Evolutionary conservation across 179 eudicot species (phyloP).

Genomic region (Silene coronaria): DNA sequence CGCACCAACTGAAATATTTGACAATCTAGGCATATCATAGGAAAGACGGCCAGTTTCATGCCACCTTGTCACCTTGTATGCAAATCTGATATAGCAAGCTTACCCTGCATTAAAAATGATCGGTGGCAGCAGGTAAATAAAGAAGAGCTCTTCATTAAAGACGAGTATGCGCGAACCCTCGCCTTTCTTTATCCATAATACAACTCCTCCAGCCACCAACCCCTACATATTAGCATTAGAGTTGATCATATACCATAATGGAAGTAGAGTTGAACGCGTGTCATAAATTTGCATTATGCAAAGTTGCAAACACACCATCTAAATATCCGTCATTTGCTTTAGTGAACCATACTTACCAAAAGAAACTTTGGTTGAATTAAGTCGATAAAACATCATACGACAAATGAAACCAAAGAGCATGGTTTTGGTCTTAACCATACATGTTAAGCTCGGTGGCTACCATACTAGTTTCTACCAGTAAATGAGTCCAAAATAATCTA

Average conservation of each 20-base stretch:
- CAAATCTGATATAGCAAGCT: constrained; percentile 14
- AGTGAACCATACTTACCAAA: not conserved
- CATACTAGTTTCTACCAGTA: too few relatives aligned
- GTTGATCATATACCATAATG: constrained; percentile 9
- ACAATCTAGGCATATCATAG: not conserved
- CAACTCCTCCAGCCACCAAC: constrained; percentile 61
- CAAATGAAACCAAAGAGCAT: not conserved
- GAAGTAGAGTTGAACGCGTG: not conserved
- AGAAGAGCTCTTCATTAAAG: constrained; percentile 85
- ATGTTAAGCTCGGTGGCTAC: not conserved
- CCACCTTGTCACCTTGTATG: not conserved
- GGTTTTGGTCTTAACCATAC: not conserved
- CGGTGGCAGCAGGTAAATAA: constrained; percentile 87
- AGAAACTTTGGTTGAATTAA: not conserved
- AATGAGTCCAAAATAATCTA: not conserved
- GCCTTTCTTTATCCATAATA: constrained; percentile 55
- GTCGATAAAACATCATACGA: not conserved
- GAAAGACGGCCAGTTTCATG: not conserved
- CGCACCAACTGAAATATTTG: not conserved
- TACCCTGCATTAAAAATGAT: constrained; percentile 98
- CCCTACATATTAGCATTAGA: constrained; percentile 43
- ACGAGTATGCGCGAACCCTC: constrained; percentile 58
- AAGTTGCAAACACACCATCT: constrained; percentile 7
- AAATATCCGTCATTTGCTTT: not conserved
- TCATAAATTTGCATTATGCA: not conserved